phyloP scores from a whole-genome alignment of 768 basidiomycete genomes.

The Lyophyllum shimeji region DNA sequence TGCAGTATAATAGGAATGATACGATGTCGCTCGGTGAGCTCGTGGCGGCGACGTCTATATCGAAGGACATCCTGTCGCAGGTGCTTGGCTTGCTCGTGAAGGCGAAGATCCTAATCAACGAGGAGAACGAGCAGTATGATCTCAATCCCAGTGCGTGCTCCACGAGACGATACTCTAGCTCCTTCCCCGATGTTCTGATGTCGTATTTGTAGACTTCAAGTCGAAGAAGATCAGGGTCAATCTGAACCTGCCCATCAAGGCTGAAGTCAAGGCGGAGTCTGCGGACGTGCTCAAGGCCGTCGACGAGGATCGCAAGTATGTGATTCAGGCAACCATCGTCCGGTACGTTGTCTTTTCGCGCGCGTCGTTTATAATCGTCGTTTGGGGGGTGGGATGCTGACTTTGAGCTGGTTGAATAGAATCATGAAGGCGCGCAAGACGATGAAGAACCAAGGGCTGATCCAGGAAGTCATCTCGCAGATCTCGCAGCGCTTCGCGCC shows the following conservation, averaged over 20 bases:
- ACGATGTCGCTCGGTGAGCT: conserved; percentile 84
- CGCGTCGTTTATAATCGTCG: background rate
- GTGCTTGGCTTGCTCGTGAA: conserved; percentile 76
- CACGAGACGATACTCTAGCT: no score
- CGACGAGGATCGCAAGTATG: conserved; percentile 97
- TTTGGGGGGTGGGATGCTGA: background rate
- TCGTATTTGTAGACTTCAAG: conserved; percentile 64
- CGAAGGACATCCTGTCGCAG: conserved; percentile 78
- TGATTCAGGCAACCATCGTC: conserved; percentile 94
- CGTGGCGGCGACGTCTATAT: conserved; percentile 73
- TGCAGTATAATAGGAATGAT: conserved; percentile 94
- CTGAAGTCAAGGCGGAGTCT: conserved; percentile 91
- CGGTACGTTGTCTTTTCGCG: conserved; percentile 40
- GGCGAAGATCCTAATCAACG: conserved; percentile 87
- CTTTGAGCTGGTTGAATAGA: conserved; percentile 33
- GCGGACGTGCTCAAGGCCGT: conserved; percentile 92
- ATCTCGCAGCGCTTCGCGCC: conserved; percentile 89
- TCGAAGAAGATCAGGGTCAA: conserved; percentile 96
- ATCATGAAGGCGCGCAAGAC: conserved; percentile 97
- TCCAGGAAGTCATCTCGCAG: conserved; percentile 89
- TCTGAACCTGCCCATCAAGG: conserved; percentile 90
- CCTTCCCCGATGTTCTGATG: no score
- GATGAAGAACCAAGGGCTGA: conserved; percentile 90
- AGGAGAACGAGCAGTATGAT: conserved; percentile 89
- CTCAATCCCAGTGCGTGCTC: conserved; percentile 66